Conservation (phyloP, 164 flowering plant species). For the Aristolochia contorta region DNA sequence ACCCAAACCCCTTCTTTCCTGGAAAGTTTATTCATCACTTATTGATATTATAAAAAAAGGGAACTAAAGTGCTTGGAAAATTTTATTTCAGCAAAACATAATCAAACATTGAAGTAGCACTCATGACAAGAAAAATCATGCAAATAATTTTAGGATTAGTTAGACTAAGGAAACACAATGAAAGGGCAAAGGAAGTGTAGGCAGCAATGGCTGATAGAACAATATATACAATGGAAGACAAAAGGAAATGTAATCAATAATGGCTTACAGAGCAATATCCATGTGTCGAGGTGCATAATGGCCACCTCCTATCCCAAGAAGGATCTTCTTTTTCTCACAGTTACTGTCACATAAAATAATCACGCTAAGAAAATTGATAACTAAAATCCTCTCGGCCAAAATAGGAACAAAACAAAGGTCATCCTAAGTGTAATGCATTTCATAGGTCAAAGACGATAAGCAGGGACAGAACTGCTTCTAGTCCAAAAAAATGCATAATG, state of each 20-base stretch:
- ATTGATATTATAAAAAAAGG: too few species aligned
- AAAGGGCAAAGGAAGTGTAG: not conserved
- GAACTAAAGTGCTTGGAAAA: too few species aligned
- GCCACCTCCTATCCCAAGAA: slow-evolving; percentile 93
- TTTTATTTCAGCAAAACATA: too few species aligned
- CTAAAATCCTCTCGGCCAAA: too few species aligned
- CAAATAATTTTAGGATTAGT: not conserved
- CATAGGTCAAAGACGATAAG: too few species aligned
- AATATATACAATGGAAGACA: not conserved
- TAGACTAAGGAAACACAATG: not conserved
- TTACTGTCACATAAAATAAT: slow-evolving; percentile 24
- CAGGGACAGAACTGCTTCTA: too few species aligned
- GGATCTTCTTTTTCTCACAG: slow-evolving; percentile 35
- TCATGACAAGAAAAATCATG: too few species aligned
- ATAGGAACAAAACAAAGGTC: too few species aligned
- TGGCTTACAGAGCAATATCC: slow-evolving; percentile 31
- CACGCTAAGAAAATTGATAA: too few species aligned
- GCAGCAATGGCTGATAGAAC: not conserved
- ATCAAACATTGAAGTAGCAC: too few species aligned
- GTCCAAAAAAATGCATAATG: too few species aligned
- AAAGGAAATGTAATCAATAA: not conserved
- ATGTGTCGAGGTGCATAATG: slow-evolving; percentile 94
- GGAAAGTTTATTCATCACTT: not conserved
- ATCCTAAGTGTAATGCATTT: too few species aligned
- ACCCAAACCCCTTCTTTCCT: slow-evolving; percentile 81